phyloP scores from a whole-genome alignment of 495 filamentous ascomycete species.

The Thozetella sp. region DNA sequence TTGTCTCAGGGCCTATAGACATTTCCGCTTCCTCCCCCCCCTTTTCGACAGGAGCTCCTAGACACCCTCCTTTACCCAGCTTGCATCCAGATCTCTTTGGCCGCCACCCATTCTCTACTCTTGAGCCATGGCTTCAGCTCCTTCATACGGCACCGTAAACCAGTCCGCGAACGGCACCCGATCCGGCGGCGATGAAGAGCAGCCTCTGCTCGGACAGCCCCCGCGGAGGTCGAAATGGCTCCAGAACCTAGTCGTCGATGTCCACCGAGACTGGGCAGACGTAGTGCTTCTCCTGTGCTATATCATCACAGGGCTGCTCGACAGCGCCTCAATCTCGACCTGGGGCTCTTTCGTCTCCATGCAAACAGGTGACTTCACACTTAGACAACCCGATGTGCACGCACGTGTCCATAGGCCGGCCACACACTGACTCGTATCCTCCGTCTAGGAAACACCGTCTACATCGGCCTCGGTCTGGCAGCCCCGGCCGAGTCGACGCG shows the following conservation, averaged over 20 bases:
- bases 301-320: constrained; percentile 72
- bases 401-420: not conserved
- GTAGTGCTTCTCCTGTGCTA: constrained; percentile 67
- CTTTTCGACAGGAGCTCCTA: no score
- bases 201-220: constrained; percentile 33
- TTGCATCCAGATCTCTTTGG: no score
- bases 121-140: not conserved
- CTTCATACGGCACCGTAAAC: constrained; percentile 4
- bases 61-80: no score
- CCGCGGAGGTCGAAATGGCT: constrained; percentile 21
- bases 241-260: constrained; percentile 45
- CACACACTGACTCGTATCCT: not conserved
- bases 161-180: not conserved
- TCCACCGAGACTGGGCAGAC: constrained; percentile 60
- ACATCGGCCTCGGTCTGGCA: constrained; percentile 67
- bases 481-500: constrained; percentile 52
- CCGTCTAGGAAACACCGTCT: constrained; percentile 65
- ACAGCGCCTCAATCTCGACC: constrained; percentile 69
- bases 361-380: constrained; percentile 60
- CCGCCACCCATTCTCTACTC: no score
- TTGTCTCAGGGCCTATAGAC: no score
- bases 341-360: constrained; percentile 81
- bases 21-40: no score
- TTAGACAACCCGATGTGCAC: not conserved
- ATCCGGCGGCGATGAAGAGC: constrained; percentile 30